Conservation (phyloP, 495 filamentous ascomycete genomes). For the Sabuloglossum arenarium region DNA sequence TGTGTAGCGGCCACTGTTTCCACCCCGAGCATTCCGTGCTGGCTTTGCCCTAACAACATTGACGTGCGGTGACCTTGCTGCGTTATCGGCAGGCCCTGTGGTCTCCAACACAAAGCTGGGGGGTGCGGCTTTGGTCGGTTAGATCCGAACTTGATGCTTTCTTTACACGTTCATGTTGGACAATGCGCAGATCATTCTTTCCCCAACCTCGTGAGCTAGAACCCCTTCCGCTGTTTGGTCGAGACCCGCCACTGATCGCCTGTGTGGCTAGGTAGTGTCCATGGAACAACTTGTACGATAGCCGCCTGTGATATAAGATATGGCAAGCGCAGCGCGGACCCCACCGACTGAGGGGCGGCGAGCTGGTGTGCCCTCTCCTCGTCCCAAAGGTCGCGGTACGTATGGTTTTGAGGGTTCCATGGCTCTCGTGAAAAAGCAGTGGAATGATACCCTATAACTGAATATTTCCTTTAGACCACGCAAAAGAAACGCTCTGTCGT, state of each 20-base stretch:
- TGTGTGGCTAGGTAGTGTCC: neutral
- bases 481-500: constrained; percentile 77
- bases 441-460: neutral
- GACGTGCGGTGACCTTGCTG: neutral
- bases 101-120: neutral
- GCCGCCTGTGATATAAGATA: neutral
- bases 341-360: constrained; percentile 23
- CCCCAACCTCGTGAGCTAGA: neutral
- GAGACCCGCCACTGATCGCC: neutral
- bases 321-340: neutral
- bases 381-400: constrained; percentile 29
- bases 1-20: no score
- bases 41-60: neutral
- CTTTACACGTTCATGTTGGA: neutral
- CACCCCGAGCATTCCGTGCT: neutral
- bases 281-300: constrained; percentile 1
- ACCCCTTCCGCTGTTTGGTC: neutral
- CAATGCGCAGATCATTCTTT: neutral
- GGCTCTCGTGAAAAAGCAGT: neutral
- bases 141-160: neutral
- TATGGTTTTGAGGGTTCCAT: neutral
- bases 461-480: constrained; percentile 26
- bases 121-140: neutral
- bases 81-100: neutral
- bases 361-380: constrained; percentile 25